These are phyloP conservation scores for Holtermanniella nyarrowii DNA, from an alignment of 768 basidiomycete species.

Conservation along the genomic window DNA sequence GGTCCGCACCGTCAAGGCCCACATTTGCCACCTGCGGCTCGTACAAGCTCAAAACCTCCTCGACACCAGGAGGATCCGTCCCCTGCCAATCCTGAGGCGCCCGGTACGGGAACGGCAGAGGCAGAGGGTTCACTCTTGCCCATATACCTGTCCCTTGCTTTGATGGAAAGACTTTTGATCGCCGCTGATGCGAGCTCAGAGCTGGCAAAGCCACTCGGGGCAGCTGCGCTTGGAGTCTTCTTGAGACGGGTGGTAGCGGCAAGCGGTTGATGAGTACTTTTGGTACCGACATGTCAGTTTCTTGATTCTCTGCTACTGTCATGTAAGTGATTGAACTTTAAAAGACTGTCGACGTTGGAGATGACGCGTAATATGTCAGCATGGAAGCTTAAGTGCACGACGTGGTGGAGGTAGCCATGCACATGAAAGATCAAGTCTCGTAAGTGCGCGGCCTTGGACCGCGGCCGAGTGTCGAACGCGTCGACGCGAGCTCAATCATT, in stretches of 20 bases:
- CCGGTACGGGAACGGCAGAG: constrained; percentile 70
- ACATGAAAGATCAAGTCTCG: too few relatives aligned
- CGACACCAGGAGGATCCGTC: constrained; percentile 56
- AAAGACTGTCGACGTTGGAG: too few relatives aligned
- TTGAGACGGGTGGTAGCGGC: constrained; percentile 14
- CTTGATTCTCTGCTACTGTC: too few relatives aligned
- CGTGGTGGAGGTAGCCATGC: too few relatives aligned
- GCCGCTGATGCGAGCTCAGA: constrained; percentile 28
- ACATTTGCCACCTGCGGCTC: constrained; percentile 50
- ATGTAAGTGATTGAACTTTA: too few relatives aligned
- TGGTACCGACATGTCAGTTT: too few relatives aligned
- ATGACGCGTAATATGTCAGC: too few relatives aligned
- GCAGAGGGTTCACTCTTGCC: constrained; percentile 59
- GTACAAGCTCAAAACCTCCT: constrained; percentile 60
- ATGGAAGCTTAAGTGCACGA: too few relatives aligned
- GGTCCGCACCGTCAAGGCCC: constrained; percentile 46
- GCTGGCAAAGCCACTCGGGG: constrained; percentile 15
- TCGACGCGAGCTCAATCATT: neutral
- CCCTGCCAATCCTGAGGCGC: constrained; percentile 49
- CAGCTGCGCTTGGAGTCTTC: constrained; percentile 16
- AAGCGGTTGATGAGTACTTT: constrained; percentile 27
- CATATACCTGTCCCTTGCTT: constrained; percentile 24
- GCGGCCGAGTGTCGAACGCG: neutral
- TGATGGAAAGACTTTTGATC: constrained; percentile 29
- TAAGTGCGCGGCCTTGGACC: too few relatives aligned